A percentile compares a stretch with the other conserved stretches of the same genome.
Conservation (phyloP, 129 eudicot genomes). For the Mikania micrantha region DNA sequence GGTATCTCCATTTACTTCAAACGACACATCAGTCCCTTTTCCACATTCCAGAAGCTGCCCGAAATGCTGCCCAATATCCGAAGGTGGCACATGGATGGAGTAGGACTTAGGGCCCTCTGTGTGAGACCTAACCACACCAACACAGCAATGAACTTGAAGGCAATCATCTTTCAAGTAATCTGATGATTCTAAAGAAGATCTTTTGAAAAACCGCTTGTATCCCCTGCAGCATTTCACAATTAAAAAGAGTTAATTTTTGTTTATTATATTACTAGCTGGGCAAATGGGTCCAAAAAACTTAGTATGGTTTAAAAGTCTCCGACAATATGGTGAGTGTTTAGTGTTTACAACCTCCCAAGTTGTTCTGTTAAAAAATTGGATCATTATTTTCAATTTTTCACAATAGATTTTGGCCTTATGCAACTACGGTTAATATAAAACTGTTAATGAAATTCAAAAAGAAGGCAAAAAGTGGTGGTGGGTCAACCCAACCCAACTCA, state of each 20-base stretch:
- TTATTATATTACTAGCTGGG: background rate
- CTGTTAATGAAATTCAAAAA: background rate
- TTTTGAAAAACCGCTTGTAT: constrained; percentile 69
- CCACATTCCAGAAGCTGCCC: constrained; percentile 84
- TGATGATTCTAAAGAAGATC: constrained; percentile 66
- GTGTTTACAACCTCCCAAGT: background rate
- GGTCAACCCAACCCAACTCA: background rate
- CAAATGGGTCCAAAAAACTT: background rate
- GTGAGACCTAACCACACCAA: constrained; percentile 78
- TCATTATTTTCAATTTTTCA: background rate
- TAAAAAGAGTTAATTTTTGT: background rate
- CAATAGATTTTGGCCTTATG: background rate
- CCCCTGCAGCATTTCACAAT: constrained; percentile 55
- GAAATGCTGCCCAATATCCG: constrained; percentile 82
- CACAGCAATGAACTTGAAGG: constrained; percentile 79
- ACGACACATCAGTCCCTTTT: constrained; percentile 55
- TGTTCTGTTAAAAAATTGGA: background rate
- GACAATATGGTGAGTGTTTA: background rate
- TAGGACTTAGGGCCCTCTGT: constrained; percentile 75
- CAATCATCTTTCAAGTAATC: constrained; percentile 87
- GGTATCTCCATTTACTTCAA: constrained; percentile 69
- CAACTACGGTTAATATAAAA: background rate
- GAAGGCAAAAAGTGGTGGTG: background rate
- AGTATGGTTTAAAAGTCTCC: background rate
- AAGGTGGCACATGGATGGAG: constrained; percentile 62